phyloP scores from a whole-genome alignment of 2,329 filamentous ascomycete genomes.

The Apiospora kogelbergensis region DNA sequence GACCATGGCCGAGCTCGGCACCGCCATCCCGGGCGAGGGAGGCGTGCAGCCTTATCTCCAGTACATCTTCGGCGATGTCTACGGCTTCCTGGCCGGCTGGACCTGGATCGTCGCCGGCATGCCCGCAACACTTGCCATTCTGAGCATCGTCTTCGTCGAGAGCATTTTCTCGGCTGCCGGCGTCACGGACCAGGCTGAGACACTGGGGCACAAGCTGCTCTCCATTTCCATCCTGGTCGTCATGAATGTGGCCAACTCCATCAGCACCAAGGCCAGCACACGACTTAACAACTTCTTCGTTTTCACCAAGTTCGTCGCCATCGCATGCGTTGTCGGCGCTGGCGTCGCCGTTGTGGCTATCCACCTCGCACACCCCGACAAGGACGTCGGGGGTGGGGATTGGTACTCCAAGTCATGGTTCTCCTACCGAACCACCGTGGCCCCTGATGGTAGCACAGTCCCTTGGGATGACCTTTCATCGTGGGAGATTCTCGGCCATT shows the following conservation, averaged over 20 bases:
- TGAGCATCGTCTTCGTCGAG: constrained; percentile 63
- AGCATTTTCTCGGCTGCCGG: constrained; percentile 55
- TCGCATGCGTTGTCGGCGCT: constrained; percentile 48
- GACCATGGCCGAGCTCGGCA: constrained; percentile 63
- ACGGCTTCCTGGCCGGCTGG: constrained; percentile 65
- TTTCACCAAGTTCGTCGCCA: constrained; percentile 50
- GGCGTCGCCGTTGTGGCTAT: constrained; percentile 47
- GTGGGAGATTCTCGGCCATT: constrained; percentile 62
- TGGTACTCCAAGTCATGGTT: constrained; percentile 59
- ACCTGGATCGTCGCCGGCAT: constrained; percentile 66
- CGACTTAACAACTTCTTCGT: constrained; percentile 57
- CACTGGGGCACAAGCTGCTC: constrained; percentile 49
- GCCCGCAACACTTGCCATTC: constrained; percentile 63
- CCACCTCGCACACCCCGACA: constrained; percentile 36
- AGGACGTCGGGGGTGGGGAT: constrained; percentile 46
- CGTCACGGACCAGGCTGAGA: constrained; percentile 42
- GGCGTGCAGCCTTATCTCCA: constrained; percentile 64
- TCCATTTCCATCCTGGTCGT: constrained; percentile 47
- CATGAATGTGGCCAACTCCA: constrained; percentile 52
- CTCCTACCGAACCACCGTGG: constrained; percentile 45
- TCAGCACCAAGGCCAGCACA: constrained; percentile 56
- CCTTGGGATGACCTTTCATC: constrained; percentile 48
- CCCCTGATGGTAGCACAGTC: constrained; percentile 48
- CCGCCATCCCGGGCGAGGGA: constrained; percentile 62
- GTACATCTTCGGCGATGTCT: constrained; percentile 60